Conservation (phyloP, 2,329 filamentous ascomycete species). For the Sordariomycetes sp. region DNA sequence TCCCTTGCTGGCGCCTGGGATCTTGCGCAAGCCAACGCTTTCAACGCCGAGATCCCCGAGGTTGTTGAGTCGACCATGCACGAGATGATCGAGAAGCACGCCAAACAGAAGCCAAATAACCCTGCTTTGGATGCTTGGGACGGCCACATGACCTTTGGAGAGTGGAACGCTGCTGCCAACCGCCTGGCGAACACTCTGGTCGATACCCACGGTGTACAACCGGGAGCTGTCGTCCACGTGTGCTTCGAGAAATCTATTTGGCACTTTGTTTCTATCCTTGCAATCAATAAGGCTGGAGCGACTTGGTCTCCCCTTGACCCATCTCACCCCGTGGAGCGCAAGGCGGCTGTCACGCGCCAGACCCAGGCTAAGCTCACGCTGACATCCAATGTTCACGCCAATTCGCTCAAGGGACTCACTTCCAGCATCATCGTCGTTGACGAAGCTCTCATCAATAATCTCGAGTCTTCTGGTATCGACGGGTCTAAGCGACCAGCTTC, state of each 20-base stretch:
- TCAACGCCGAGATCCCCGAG: background rate
- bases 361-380: conserved; percentile 5
- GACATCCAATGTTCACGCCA: too few relatives aligned
- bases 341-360: background rate
- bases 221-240: background rate
- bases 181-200: background rate
- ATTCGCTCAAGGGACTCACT: too few relatives aligned
- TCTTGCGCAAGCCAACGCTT: background rate
- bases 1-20: background rate
- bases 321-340: background rate
- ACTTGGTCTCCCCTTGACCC: background rate
- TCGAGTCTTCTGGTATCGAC: too few relatives aligned
- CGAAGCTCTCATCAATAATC: too few relatives aligned
- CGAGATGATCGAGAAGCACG: conserved; percentile 1
- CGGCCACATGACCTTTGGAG: background rate
- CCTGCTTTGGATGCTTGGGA: conserved; percentile 30
- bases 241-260: background rate
- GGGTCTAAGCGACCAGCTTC: too few relatives aligned
- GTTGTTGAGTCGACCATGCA: background rate
- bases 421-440: too few relatives aligned
- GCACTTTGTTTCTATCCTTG: background rate
- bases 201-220: background rate
- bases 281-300: background rate
- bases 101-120: conserved; percentile 13
- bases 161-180: background rate